Conservation (phyloP, 208 protist genomes). For the Wallacemonas sp. region DNA sequence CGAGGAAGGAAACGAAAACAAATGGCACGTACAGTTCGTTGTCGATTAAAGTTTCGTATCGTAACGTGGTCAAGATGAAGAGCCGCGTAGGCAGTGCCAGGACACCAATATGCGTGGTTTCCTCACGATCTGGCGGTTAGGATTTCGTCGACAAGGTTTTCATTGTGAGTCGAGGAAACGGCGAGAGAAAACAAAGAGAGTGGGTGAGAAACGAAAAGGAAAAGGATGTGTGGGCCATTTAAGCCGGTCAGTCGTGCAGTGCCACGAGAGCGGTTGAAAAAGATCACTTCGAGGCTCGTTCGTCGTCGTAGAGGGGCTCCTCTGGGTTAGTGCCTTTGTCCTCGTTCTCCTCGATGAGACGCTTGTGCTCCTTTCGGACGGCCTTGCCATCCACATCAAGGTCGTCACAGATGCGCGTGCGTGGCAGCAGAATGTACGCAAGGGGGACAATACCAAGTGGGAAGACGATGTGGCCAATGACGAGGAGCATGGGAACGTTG, state of each 20-base stretch:
- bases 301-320: background rate
- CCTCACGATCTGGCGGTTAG: no score
- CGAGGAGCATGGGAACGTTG: conserved; percentile 35
- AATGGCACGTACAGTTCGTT: no score
- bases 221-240: background rate
- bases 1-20: no score
- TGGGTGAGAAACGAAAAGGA: no score
- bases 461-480: conserved; percentile 36
- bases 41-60: no score
- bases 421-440: conserved; percentile 12
- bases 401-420: conserved; percentile 15
- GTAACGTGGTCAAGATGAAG: no score
- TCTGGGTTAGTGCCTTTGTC: background rate
- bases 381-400: conserved; percentile 15
- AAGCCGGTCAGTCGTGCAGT: background rate
- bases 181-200: no score
- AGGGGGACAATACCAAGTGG: conserved; percentile 47
- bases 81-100: no score
- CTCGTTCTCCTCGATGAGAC: background rate
- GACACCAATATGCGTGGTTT: no score
- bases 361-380: conserved; percentile 5
- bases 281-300: background rate
- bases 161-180: no score
- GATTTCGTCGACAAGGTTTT: no score
- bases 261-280: background rate